Conservation (phyloP, 129 eudicot genomes). For the sunflower (Helianthus annuus) region DNA sequence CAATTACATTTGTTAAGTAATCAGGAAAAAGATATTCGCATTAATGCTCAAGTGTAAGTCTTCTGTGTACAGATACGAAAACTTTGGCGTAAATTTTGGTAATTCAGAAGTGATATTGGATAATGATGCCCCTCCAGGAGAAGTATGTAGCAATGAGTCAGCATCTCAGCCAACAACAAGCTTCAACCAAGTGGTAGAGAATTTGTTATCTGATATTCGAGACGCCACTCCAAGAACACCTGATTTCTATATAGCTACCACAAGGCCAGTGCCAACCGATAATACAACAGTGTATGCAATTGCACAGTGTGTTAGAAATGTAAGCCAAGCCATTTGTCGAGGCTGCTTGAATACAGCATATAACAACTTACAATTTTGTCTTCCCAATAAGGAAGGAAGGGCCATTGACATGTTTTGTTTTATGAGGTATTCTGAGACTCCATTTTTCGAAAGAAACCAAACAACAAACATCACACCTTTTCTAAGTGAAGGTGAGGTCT, state of each 20-base stretch:
- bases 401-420: conserved; percentile 50
- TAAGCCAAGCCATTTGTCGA: conserved; percentile 41
- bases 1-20: too few species aligned
- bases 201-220: conserved; percentile 40
- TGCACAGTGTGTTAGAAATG: conserved; percentile 51
- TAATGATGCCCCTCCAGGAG: conserved; percentile 25
- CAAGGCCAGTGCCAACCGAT: conserved; percentile 28
- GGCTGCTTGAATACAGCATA: conserved; percentile 51
- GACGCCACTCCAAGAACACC: conserved; percentile 51
- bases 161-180: conserved; percentile 31
- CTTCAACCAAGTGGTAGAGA: conserved; percentile 32
- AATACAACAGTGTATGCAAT: conserved; percentile 39
- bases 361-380: conserved; percentile 43
- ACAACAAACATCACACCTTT: conserved; percentile 41
- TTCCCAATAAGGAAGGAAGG: conserved; percentile 52
- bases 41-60: not conserved
- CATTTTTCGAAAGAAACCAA: conserved; percentile 37
- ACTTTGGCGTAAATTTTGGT: conserved; percentile 40
- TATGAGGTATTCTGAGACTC: conserved; percentile 50
- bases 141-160: conserved; percentile 37
- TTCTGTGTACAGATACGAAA: conserved; percentile 47
- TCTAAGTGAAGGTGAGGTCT: conserved; percentile 40
- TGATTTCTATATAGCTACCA: conserved; percentile 50
- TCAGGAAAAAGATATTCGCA: not conserved
- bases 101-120: conserved; percentile 40